Conservation (phyloP, 163 green algal genomes). For the Trebouxia gelatinosa region DNA sequence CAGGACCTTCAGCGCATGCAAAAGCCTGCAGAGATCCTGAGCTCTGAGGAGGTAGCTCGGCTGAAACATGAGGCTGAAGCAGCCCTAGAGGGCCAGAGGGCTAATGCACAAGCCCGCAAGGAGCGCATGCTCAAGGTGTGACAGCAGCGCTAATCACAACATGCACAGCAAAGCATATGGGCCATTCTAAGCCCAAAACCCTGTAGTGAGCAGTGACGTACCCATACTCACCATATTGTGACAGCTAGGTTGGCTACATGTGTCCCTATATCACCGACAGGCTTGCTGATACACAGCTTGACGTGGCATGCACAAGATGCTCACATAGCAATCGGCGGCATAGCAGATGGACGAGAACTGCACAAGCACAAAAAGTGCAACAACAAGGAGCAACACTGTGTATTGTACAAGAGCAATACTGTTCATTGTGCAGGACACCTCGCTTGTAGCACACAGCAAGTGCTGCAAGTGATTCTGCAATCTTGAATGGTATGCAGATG, state of each 20-base stretch:
- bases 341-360: neutral
- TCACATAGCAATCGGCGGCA: neutral
- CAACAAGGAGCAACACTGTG: neutral
- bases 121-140: constrained; percentile 62
- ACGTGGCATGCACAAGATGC: neutral
- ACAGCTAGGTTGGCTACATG: too few relatives aligned
- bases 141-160: neutral
- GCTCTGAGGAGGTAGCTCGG: constrained; percentile 52
- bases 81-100: constrained; percentile 50
- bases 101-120: constrained; percentile 63
- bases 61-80: constrained; percentile 48
- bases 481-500: constrained; percentile 44
- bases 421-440: neutral
- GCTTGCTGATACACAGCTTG: neutral
- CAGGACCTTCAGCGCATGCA: constrained; percentile 63
- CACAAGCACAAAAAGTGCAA: too few relatives aligned
- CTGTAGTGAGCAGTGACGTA: too few relatives aligned
- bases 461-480: neutral
- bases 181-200: neutral
- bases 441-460: neutral
- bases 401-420: neutral
- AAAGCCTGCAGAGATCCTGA: constrained; percentile 49
- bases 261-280: too few relatives aligned
- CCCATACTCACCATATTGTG: too few relatives aligned
- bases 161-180: neutral